Evolutionary conservation across 257 asterid species (phyloP), one percentile per base, ranked within the genome.

Genomic region (Solanum bulbocastanum): DNA sequence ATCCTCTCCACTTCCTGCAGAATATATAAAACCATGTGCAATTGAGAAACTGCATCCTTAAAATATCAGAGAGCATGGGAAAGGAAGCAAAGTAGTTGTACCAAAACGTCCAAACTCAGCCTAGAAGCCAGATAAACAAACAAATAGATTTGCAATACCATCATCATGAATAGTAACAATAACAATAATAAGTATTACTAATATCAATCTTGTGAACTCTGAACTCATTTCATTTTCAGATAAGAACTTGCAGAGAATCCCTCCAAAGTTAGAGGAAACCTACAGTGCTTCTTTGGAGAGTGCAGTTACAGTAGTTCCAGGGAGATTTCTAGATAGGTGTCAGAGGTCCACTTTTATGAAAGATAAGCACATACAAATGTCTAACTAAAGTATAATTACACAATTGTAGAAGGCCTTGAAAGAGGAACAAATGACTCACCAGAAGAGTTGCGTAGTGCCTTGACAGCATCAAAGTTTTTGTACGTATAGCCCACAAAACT

Each of bases 401-500:
- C 79, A 71, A 68, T 27, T 13, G 71, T 76, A 86, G n/a, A 83
- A 73, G 78, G 58, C 81, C 62, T 25, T 40, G 66, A 25, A 22
- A 83, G 52, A 83, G 58, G 39, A 73, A 75, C 74, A 27, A 44
- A 83, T 89, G 60, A 76, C 92, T 90, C 87, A 93, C 99, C 98
- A 76, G 96, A 91, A 83, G 95, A 93, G 88, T 88, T 91, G 44
- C 94, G 95, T 42, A 95, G 91, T 71, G 98, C 97, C 94, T 96
- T 96, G 90, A 95, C 93, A 86, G 98, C 99, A 87, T 96, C 99
- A 14, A 96, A 96, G 90, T 96, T 96, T 93, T 95, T 96, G 93
- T 93, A 96, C 13, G 98, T 96, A 92, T 96, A 96, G 76, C 99
- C 99, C 94, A 96, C 98, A 62, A 96, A 96, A 88, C 93, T 96